Evolutionary conservation across 108 stramenopile species (phyloP), one percentile per base, ranked within the genome.

Genomic region (Skeletonema menzelii): DNA sequence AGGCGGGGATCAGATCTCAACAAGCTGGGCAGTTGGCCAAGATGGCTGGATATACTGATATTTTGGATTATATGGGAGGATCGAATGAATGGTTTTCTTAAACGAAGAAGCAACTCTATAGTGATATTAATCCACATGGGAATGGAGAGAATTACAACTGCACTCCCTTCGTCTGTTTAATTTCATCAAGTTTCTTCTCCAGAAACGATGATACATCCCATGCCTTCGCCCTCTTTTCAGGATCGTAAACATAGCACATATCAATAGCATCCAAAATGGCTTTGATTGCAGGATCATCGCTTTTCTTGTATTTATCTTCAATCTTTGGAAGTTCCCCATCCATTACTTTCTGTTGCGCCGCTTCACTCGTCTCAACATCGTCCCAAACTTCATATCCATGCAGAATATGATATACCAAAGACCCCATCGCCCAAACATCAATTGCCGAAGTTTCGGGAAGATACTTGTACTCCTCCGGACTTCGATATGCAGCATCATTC

Each of bases 21-120:
- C 70, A 84, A 37, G 92, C 92, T 8, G 84, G 79, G 4, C 82
- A 86, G 56, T 70, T 82, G 65, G 92, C 89, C 4, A 73, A 85
- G 27, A 69, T 75, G 76, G 72, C 64, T 55, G 89, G 89, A 47
- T 93, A 90, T 60, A 70, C 84, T n/a, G 81, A 93, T 26, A 73
- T 93, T 13, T 59, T 93, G 38, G 87, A 93, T 62, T 93, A 93
- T 67, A 71, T 40, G 55, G 90, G 90, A 49, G 90, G 90, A 22
- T 76, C 86, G 12, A 70, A 83, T 63, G 89, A 93, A 58, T 93
- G 92, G 92, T 93, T 91, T 76, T 67, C 67, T 44, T 83, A 53
- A 53, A 56, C 35, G 35, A 37, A 11, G 35, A 37, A 11, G 11
- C 35, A 37, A 37, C 10, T 37, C 35, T 37, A 12, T 7, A 32